A percentile compares a stretch with the other conserved stretches of the same genome.
phyloP scores from a whole-genome alignment of 805 yeast genomes.

The Spathaspora arborariae region DNA sequence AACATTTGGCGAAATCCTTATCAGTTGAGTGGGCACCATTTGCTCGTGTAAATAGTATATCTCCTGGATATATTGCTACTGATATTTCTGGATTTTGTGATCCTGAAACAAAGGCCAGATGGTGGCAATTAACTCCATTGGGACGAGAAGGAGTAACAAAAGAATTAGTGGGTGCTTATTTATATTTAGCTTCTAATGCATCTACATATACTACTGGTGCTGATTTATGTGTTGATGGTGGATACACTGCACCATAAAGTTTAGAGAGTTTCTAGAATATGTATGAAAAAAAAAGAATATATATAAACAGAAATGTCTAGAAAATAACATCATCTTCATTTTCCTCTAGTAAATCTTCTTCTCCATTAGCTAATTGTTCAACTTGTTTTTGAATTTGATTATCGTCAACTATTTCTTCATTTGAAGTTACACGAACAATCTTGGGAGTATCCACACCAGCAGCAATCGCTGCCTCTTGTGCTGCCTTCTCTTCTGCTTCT shows the following conservation, averaged over 20 bases:
- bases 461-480: conserved; percentile 8
- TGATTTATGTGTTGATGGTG: conserved; percentile 45
- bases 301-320: conserved; percentile 10
- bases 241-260: conserved; percentile 26
- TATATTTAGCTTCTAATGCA: conserved; percentile 43
- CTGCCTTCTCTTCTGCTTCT: conserved; percentile 48
- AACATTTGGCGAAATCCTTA: conserved; percentile 40
- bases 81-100: conserved; percentile 37
- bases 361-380: conserved; percentile 15
- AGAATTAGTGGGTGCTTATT: conserved; percentile 45
- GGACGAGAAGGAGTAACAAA: conserved; percentile 44
- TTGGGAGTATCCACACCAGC: conserved; percentile 2
- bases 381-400: conserved; percentile 26
- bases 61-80: conserved; percentile 43
- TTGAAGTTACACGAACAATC: background rate
- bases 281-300: no score
- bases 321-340: conserved; percentile 46
- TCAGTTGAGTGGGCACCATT: conserved; percentile 49
- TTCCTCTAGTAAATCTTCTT: conserved; percentile 32
- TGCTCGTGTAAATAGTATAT: conserved; percentile 39
- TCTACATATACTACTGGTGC: conserved; percentile 43
- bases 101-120: conserved; percentile 27
- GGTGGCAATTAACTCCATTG: conserved; percentile 41
- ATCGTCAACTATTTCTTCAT: conserved; percentile 12
- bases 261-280: no score